Evolutionary conservation across 2,329 filamentous ascomycete genomes (phyloP), one percentile per base, ranked within the genome.

Genomic region (Alternaria ventricosa): DNA sequence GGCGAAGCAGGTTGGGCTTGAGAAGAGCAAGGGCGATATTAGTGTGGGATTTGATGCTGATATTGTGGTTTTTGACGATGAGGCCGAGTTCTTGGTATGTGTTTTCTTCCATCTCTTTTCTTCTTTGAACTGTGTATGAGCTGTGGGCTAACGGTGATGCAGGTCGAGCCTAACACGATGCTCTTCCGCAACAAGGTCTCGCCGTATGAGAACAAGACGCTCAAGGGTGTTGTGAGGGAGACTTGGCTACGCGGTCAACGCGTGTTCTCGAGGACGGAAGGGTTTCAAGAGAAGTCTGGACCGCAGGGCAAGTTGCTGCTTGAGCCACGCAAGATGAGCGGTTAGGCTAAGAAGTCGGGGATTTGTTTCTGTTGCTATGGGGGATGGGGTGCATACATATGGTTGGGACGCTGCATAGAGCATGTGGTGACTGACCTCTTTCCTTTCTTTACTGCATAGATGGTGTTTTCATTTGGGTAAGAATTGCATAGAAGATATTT

Each of bases 121-220:
- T n/a, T n/a, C n/a, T n/a, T n/a, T n/a, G n/a, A n/a, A n/a, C n/a
- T n/a, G n/a, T n/a, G n/a, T n/a, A n/a, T n/a, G n/a, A n/a, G n/a
- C 46, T 33, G 44, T 60, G 15, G 25, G 57, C 60, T 63, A 50
- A 64, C 18, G 28, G 47, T 22, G 33, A 9, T 12, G 50, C 43
- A 75, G 76, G 81, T 86, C 57, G 81, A 82, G 75, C 81, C 75
- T n/a, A 89, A 87, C 65, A 93, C 93, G 54, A 97, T 99, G 94
- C 87, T 96, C 70, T 99, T 97, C 87, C 90, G 93, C 80, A 97
- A 97, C 81, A 93, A 93, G 75, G 94, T 93, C 84, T 94, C 90
- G 60, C 94, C 94, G 0, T 97, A 96, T 85, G 91, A 97, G 78
- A 92, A 92, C 20, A 91, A 90, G 79, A 86, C 84, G 30, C 90